Percentiles rank a stretch among this genome's conserved stretches.
Conservation (phyloP, 345 rosid genomes). For the Pistacia vera region DNA sequence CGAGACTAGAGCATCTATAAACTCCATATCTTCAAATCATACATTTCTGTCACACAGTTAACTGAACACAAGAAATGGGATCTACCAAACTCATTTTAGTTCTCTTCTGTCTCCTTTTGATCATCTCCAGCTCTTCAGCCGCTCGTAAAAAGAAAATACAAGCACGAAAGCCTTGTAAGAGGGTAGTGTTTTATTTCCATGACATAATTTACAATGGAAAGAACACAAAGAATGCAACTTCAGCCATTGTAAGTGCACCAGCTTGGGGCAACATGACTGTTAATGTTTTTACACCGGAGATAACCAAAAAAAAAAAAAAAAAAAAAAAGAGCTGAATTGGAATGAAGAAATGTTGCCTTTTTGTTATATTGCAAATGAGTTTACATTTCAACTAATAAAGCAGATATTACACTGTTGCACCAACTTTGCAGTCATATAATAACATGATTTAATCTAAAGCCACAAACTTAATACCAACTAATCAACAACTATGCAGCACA, state of each 20-base stretch:
- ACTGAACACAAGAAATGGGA: neutral
- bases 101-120: neutral
- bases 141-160: neutral
- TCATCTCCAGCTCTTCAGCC: neutral
- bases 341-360: too few relatives aligned
- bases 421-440: too few relatives aligned
- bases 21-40: neutral
- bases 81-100: neutral
- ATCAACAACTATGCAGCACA: too few relatives aligned
- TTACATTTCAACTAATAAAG: too few relatives aligned
- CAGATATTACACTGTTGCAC: too few relatives aligned
- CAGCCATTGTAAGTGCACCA: constrained; percentile 49
- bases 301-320: too few relatives aligned
- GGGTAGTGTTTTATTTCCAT: constrained; percentile 43
- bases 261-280: constrained; percentile 30
- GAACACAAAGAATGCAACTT: constrained; percentile 44
- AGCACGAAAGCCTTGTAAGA: constrained; percentile 33
- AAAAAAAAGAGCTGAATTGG: too few relatives aligned
- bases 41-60: neutral
- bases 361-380: too few relatives aligned
- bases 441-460: too few relatives aligned
- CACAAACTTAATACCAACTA: too few relatives aligned
- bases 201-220: constrained; percentile 56
- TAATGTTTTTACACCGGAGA: too few relatives aligned
- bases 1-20: neutral